phyloP scores from a whole-genome alignment of 2,329 filamentous ascomycete genomes.

The Rhynchosporium agropyri region DNA sequence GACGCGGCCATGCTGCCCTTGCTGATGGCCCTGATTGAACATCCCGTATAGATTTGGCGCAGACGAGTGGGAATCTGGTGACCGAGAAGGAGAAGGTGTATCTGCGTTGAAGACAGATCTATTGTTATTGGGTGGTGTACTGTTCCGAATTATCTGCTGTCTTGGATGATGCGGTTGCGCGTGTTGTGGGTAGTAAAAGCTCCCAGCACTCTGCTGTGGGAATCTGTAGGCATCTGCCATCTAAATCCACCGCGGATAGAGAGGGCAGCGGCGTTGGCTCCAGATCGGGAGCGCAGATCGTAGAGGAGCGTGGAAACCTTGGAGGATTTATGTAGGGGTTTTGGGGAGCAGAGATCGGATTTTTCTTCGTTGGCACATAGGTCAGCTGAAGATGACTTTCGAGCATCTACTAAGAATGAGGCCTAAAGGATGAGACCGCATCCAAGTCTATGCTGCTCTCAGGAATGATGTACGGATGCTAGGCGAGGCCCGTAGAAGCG shows the following conservation, averaged over 20 bases:
- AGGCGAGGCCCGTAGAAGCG: background rate
- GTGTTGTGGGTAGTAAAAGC: slow-evolving; percentile 58
- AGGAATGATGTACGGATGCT: slow-evolving; percentile 5
- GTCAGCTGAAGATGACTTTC: slow-evolving; percentile 34
- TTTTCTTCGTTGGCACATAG: slow-evolving; percentile 44
- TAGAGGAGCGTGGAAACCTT: slow-evolving; percentile 16
- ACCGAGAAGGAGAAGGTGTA: slow-evolving; percentile 60
- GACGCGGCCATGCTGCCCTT: slow-evolving; percentile 74
- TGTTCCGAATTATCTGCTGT: slow-evolving; percentile 48
- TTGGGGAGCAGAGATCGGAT: slow-evolving; percentile 38
- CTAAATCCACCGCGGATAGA: slow-evolving; percentile 48
- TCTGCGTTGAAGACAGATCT: slow-evolving; percentile 44
- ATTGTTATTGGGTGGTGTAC: slow-evolving; percentile 49
- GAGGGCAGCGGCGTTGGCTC: slow-evolving; percentile 35
- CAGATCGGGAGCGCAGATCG: slow-evolving; percentile 34
- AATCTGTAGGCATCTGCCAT: slow-evolving; percentile 72
- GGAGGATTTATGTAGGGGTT: slow-evolving; percentile 35
- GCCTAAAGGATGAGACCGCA: slow-evolving; percentile 16
- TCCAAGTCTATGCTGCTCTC: slow-evolving; percentile 20
- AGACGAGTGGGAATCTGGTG: slow-evolving; percentile 50
- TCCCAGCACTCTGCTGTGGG: slow-evolving; percentile 60
- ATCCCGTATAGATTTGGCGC: slow-evolving; percentile 53
- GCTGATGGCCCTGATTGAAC: slow-evolving; percentile 72
- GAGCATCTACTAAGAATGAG: slow-evolving; percentile 38
- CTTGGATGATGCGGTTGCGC: slow-evolving; percentile 46